Percentiles rank a stretch among this genome's conserved stretches.
Evolutionary conservation across 129 eudicot genomes (phyloP).

Genomic region (Logfia minima): DNA sequence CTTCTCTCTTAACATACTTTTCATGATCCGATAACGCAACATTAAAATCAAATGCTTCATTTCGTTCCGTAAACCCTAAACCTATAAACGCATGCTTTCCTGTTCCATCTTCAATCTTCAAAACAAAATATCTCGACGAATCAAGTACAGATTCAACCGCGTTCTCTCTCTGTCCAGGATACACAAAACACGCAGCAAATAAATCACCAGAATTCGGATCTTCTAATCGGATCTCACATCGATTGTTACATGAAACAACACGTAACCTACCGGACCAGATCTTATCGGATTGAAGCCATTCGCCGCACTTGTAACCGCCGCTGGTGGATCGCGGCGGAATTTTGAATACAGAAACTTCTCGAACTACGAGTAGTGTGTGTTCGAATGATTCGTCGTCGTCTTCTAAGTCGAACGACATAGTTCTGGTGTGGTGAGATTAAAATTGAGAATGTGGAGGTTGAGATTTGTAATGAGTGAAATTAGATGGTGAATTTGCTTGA

Average conservation of each 20-base stretch:
- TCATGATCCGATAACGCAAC: constrained; percentile 98
- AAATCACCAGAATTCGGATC: constrained; percentile 91
- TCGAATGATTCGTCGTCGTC: constrained; percentile 73
- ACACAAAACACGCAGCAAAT: constrained; percentile 87
- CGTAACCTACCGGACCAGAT: constrained; percentile 99
- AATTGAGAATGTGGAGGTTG: neutral
- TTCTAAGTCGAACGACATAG: constrained; percentile 68
- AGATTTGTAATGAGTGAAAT: neutral
- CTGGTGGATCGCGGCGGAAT: constrained; percentile 91
- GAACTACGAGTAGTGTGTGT: constrained; percentile 94
- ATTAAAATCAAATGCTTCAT: constrained; percentile 98
- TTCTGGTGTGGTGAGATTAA: neutral
- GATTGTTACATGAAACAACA: constrained; percentile 75
- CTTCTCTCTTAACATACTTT: constrained; percentile 81
- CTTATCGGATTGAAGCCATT: constrained; percentile 98
- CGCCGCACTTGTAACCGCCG: constrained; percentile 99
- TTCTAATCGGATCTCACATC: constrained; percentile 95
- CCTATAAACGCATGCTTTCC: constrained; percentile 96
- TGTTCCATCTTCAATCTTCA: constrained; percentile 87
- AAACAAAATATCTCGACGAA: constrained; percentile 81
- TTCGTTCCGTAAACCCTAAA: constrained; percentile 86
- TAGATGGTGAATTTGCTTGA: neutral
- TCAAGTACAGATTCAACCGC: constrained; percentile 93
- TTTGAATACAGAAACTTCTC: constrained; percentile 87
- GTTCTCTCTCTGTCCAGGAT: constrained; percentile 76